Base-by-base conservation (phyloP, 441 rosid species). In the Francoa sonchifolia region DNA sequence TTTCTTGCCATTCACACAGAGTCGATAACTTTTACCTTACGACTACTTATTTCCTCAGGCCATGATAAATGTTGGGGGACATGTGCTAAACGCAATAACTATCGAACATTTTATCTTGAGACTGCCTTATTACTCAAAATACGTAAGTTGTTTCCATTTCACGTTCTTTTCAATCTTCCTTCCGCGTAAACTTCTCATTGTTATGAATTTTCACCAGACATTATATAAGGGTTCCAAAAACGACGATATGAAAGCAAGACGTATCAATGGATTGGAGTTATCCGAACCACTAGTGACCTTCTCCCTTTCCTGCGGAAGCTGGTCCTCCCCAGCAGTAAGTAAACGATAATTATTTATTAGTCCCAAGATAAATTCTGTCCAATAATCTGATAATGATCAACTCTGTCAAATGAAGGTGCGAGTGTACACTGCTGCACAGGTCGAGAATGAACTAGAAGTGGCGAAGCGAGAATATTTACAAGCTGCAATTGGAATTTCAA, bases 321-420 rank as follows among this genome's bases (percentile, higher is more conserved):
- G 94, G 95, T 83, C 95, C 59, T 87, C 95, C 33, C 97, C 97
- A 30, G 84, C 97, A 39, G 95, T 87, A 78, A 77, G 94, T 75
- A n/a, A n/a, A n/a, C n/a, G n/a, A n/a, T n/a, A n/a, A n/a, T n/a
- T n/a, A n/a, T n/a, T n/a, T n/a, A n/a, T n/a, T 47, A 50, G 55
- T 51, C 50, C 65, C 53, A 28, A 39, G 19, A 35, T 26, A n/a
- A 23, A 0, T 9, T n/a, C n/a, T n/a, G n/a, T n/a, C 26, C 7
- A n/a, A 10, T 29, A 12, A 8, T 35, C 19, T 33, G 12, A n/a
- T 29, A 8, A 3, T 8, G 8, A 22, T 23, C 42, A 44, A 57
- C 34, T 9, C 41, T 26, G 19, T 46, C 21, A 31, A 29, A 41
- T 65, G 58, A 47, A 83, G 94, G 92, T 82, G 54, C 57, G 86